Evolutionary conservation across 163 green algal species (phyloP).

Genomic region (Volvox carteri): DNA sequence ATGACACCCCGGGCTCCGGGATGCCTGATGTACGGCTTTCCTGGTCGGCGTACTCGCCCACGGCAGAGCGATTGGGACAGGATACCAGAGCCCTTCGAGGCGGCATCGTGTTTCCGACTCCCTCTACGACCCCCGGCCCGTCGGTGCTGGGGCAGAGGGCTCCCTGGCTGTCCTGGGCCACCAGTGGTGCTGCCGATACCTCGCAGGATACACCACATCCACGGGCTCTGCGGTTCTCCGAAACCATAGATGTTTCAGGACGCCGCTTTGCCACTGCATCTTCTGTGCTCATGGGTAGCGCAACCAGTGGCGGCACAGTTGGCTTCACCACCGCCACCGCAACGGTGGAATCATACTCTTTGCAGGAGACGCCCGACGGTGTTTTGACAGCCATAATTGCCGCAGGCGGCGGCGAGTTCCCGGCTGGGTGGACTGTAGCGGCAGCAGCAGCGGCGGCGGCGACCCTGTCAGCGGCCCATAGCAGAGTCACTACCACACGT

Average conservation of each 20-base stretch:
- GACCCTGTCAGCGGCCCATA: neutral
- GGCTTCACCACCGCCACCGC: neutral
- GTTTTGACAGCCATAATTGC: too few relatives aligned
- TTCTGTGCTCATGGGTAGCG: neutral
- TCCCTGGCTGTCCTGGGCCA: constrained; percentile 23
- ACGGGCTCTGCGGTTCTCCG: neutral
- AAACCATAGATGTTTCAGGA: neutral
- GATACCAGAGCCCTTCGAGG: neutral
- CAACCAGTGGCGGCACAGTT: neutral
- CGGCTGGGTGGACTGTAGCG: neutral
- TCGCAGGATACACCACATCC: neutral
- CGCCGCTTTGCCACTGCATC: neutral
- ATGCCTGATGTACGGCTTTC: neutral
- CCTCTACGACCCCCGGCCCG: neutral
- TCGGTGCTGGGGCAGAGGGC: neutral
- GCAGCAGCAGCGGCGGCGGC: neutral
- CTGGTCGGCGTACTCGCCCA: constrained; percentile 7
- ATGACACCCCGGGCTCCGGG: neutral
- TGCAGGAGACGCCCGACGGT: neutral
- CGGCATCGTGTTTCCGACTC: constrained; percentile 18
- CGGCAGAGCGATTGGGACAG: neutral
- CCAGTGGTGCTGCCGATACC: neutral
- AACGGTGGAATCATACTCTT: neutral
- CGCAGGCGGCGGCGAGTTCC: neutral
- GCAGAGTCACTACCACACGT: neutral